Evolutionary conservation across 345 rosid genomes (phyloP), one percentile per base, ranked within the genome.

Genomic region (Corchorus capsularis): DNA sequence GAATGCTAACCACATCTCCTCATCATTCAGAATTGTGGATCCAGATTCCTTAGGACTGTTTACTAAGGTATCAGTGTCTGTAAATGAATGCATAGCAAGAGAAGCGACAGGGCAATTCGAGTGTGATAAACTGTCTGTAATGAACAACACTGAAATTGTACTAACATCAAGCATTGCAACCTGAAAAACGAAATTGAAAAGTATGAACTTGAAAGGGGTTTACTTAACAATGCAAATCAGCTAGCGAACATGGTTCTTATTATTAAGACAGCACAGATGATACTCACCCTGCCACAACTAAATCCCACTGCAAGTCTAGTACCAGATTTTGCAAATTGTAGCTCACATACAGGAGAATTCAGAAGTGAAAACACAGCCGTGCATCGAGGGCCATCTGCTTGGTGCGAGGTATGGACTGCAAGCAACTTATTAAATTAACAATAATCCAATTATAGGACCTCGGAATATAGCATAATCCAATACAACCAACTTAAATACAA

Each of bases 281-380:
- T 71, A 83, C 86, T 72, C 73, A 94, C 98, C 84, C 72, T 84
- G 80, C 95, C 94, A 86, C 94, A 90, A 66, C 86, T 82, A 89
- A 89, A 92, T 72, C 95, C 97, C 39, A 92, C 94, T 52, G 88
- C 93, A 75, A 94, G 93, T 85, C 80, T 87, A 76, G 71, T 75
- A 75, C 90, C 89, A 79, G 59, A 82, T 64, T 86, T 84, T 53
- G 89, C 80, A 77, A 91, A 89, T 69, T 78, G 82, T 62, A 93
- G 76, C 45, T 84, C 71, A 75, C 82, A 77, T 50, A 93, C 79
- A 17, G 93, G 89, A 77, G 98, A 93, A 75, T 52, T 80, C 52
- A 89, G 81, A 73, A 88, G 79, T 70, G 92, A 83, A 84, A 89
- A 93, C 45, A 86, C 85, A 75, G 97, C 92, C 74, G 64, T 63